phyloP scores from a whole-genome alignment of 371 early-diverging fungal genomes.

The Smittium mucronatum region DNA sequence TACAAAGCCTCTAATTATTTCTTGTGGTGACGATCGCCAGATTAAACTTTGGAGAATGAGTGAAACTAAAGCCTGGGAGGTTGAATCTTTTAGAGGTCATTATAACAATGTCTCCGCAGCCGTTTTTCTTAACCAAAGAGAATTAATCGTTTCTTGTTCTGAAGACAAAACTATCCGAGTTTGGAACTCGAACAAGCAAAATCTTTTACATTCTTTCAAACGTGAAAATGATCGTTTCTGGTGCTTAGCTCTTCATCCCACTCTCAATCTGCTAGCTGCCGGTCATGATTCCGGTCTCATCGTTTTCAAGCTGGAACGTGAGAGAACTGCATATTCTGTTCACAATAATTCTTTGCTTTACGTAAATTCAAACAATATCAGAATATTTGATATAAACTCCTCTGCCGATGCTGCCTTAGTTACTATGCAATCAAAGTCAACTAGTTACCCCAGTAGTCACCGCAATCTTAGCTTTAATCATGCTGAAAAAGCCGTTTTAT shows the following conservation, averaged over 20 bases:
- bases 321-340: conserved; percentile 78
- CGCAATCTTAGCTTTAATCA: conserved; percentile 83
- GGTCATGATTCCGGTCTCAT: conserved; percentile 96
- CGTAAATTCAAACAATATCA: conserved; percentile 68
- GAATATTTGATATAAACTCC: conserved; percentile 62
- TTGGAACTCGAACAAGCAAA: conserved; percentile 92
- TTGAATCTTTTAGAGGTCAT: conserved; percentile 95
- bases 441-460: conserved; percentile 48
- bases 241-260: conserved; percentile 90
- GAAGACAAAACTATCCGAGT: conserved; percentile 97
- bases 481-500: conserved; percentile 74
- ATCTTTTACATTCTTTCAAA: conserved; percentile 76
- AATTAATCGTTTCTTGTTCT: conserved; percentile 80
- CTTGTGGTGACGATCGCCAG: conserved; percentile 96
- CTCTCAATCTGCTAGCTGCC: conserved; percentile 89
- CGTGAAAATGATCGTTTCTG: conserved; percentile 96
- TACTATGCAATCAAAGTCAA: conserved; percentile 47
- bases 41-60: conserved; percentile 98
- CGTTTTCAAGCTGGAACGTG: conserved; percentile 93
- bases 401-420: conserved; percentile 61
- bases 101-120: conserved; percentile 93
- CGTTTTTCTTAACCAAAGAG: conserved; percentile 85
- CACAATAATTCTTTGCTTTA: conserved; percentile 70
- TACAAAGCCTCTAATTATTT: conserved; percentile 82
- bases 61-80: conserved; percentile 93